phyloP scores from a whole-genome alignment of 192 early-diverging fungal genomes.

The Backusella australiensis region DNA sequence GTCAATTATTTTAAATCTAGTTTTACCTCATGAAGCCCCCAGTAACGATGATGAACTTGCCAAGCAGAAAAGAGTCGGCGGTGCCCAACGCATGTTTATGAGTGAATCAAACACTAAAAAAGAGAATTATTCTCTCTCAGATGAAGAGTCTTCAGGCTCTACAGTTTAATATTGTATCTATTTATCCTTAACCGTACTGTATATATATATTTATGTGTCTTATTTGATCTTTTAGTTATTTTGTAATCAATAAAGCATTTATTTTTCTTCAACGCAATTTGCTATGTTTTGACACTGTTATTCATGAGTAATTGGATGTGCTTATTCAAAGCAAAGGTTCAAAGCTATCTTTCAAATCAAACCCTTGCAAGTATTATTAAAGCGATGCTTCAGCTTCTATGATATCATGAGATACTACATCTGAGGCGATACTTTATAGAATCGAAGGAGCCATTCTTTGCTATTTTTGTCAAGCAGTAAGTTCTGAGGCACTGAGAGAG shows the following conservation, averaged over 20 bases:
- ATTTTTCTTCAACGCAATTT: neutral
- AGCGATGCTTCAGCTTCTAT: too few relatives aligned
- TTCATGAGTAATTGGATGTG: too few relatives aligned
- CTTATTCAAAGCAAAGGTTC: too few relatives aligned
- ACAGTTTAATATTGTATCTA: neutral
- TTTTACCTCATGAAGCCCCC: conserved; percentile 30
- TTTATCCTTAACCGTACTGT: neutral
- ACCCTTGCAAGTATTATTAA: too few relatives aligned
- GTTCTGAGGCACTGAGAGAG: neutral
- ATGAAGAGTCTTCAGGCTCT: neutral
- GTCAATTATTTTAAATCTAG: conserved; percentile 36
- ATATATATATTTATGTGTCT: neutral
- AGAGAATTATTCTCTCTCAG: neutral
- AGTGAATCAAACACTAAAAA: neutral
- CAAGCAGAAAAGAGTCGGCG: neutral
- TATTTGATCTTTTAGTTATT: neutral
- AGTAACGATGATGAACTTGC: neutral
- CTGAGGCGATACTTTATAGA: too few relatives aligned
- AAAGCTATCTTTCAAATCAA: too few relatives aligned
- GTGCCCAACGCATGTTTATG: neutral
- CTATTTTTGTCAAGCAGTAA: neutral
- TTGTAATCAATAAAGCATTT: neutral
- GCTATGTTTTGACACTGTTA: too few relatives aligned
- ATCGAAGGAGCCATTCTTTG: neutral
- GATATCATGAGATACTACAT: too few relatives aligned